These are phyloP conservation scores for Vitis amurensis DNA, from an alignment of 164 flowering plant genomes.

Conservation along the genomic window DNA sequence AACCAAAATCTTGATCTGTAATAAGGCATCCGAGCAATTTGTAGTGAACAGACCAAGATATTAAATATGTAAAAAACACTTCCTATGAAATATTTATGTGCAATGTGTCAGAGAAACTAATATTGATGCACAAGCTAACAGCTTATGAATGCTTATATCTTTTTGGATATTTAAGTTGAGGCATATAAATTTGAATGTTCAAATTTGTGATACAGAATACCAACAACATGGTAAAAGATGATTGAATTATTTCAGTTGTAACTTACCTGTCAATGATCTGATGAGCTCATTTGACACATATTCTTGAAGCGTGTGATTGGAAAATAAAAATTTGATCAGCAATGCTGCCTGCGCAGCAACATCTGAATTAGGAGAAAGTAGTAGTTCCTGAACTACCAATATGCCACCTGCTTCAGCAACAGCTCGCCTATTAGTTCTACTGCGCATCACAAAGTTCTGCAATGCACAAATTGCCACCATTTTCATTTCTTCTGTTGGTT, in stretches of 20 bases:
- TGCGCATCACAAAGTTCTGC: slow-evolving; percentile 83
- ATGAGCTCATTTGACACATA: slow-evolving; percentile 88
- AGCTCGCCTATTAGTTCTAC: slow-evolving; percentile 83
- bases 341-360: slow-evolving; percentile 76
- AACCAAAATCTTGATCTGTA: too few species aligned
- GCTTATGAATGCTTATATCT: neutral
- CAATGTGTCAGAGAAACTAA: neutral
- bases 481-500: slow-evolving; percentile 78
- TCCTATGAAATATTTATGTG: neutral
- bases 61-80: neutral
- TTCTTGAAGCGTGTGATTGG: slow-evolving; percentile 88
- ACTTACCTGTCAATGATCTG: slow-evolving; percentile 77
- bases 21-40: too few species aligned
- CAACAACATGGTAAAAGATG: neutral
- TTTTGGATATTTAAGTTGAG: neutral
- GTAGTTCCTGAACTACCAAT: slow-evolving; percentile 70
- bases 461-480: slow-evolving; percentile 89
- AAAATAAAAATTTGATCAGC: slow-evolving; percentile 74
- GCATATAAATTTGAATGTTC: too few species aligned
- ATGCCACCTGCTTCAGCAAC: slow-evolving; percentile 97
- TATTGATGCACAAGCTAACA: neutral
- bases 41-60: neutral
- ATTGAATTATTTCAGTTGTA: slow-evolving; percentile 3
- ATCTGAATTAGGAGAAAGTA: slow-evolving; percentile 67
- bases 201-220: too few species aligned